Conservation (phyloP, 148 eudicot genomes). For the Salicornia ramosissima region DNA sequence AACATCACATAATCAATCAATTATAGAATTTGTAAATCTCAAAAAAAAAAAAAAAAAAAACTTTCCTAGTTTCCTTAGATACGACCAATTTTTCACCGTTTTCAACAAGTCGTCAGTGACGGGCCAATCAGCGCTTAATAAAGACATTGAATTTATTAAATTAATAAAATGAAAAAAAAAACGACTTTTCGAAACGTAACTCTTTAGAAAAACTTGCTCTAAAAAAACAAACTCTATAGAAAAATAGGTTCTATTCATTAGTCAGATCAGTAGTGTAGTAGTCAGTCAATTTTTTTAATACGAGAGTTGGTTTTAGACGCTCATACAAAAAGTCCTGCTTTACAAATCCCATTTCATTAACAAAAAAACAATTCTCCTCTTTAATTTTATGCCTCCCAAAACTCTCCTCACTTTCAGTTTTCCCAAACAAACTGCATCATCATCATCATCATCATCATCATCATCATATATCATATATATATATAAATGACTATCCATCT, state of each 20-base stretch:
- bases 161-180: background rate
- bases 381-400: background rate
- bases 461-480: no score
- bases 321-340: constrained; percentile 5
- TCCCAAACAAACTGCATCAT: background rate
- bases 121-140: constrained; percentile 1
- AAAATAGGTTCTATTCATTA: background rate
- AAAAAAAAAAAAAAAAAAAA: no score
- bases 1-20: no score
- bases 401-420: no score
- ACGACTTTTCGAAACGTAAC: constrained; percentile 4
- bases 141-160: background rate
- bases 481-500: no score
- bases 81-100: background rate
- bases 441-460: no score
- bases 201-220: no score
- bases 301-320: background rate
- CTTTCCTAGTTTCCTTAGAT: constrained; percentile 1
- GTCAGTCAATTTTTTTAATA: background rate
- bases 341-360: background rate
- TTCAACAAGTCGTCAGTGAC: background rate
- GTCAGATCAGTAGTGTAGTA: background rate
- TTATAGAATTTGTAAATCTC: no score
- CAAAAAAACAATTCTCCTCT: background rate
- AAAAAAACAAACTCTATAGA: no score